A percentile compares a stretch with the other conserved stretches of the same genome.
Evolutionary conservation across 1,284 basidiomycete genomes (phyloP).

Genomic region (Naganishia sp.): DNA sequence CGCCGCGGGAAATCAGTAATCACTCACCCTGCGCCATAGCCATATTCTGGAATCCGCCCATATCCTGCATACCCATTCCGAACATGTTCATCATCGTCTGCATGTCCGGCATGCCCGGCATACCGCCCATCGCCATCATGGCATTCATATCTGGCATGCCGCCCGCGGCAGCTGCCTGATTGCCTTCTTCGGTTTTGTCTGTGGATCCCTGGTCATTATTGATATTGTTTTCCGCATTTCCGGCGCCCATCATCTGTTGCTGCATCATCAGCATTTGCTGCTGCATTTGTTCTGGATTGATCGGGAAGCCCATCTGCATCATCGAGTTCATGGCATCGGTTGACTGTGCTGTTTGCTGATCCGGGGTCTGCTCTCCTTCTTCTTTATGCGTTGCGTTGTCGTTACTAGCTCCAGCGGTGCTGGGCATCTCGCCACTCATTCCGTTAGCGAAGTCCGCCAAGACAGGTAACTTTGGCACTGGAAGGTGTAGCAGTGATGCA

Average conservation of each 20-base stretch:
- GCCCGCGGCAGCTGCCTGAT: not conserved
- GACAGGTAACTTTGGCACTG: constrained; percentile 30
- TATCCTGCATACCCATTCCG: constrained; percentile 33
- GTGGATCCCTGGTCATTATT: constrained; percentile 2
- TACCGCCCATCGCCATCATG: constrained; percentile 50
- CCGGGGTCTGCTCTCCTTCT: constrained; percentile 4
- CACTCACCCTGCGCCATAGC: constrained; percentile 14
- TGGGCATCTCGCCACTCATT: not conserved
- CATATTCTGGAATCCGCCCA: constrained; percentile 21
- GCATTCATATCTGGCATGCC: constrained; percentile 55
- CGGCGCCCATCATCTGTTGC: constrained; percentile 18
- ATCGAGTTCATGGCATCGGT: constrained; percentile 22
- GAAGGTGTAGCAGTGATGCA: constrained; percentile 42
- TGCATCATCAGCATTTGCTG: constrained; percentile 29
- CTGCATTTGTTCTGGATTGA: constrained; percentile 29
- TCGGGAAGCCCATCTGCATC: constrained; percentile 27
- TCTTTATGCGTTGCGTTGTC: not conserved
- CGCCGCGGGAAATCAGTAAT: not conserved
- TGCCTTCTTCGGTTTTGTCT: not conserved
- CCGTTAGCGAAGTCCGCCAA: constrained; percentile 5
- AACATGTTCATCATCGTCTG: constrained; percentile 48
- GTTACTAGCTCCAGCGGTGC: not conserved
- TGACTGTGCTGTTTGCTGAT: constrained; percentile 2
- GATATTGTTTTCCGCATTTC: not conserved
- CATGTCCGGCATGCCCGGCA: constrained; percentile 55